phyloP scores from a whole-genome alignment of 768 basidiomycete species.

The Lepiota brunneoincarnata region DNA sequence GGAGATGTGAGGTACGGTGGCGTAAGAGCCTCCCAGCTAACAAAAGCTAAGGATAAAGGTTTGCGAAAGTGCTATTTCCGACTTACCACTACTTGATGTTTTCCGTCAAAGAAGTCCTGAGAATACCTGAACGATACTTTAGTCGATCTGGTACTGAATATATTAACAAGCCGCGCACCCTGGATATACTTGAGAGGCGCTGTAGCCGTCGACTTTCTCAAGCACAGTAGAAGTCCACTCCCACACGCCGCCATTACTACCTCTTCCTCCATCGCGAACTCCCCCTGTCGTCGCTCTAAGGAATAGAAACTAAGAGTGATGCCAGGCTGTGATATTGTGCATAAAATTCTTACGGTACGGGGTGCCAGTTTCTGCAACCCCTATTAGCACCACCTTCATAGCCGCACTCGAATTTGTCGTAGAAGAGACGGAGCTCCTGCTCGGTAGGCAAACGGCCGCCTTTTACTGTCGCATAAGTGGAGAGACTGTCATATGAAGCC shows the following conservation, averaged over 20 bases:
- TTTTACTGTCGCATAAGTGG: conserved; percentile 76
- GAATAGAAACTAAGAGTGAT: neutral
- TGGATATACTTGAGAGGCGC: conserved; percentile 77
- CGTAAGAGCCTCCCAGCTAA: conserved; percentile 89
- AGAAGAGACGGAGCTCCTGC: conserved; percentile 78
- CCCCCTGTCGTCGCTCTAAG: conserved; percentile 67
- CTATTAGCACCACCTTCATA: conserved; percentile 79
- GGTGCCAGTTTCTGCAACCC: conserved; percentile 94
- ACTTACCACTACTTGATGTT: conserved; percentile 86
- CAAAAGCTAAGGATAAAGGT: conserved; percentile 12
- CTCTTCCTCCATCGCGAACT: conserved; percentile 47
- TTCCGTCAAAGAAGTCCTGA: conserved; percentile 86
- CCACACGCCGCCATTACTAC: conserved; percentile 95
- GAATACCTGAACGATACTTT: conserved; percentile 52
- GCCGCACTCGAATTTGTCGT: conserved; percentile 68
- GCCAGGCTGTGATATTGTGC: too few relatives aligned
- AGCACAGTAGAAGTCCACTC: conserved; percentile 93
- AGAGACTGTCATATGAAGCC: conserved; percentile 74
- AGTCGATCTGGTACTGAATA: neutral
- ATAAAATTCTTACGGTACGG: conserved; percentile 65
- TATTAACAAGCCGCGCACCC: conserved; percentile 46
- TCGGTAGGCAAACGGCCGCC: conserved; percentile 96
- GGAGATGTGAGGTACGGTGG: conserved; percentile 78
- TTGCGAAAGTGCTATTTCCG: neutral
- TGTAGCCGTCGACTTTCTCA: conserved; percentile 71